Conservation (phyloP, 108 stramenopile genomes). For the Skeletonema tropicum region DNA sequence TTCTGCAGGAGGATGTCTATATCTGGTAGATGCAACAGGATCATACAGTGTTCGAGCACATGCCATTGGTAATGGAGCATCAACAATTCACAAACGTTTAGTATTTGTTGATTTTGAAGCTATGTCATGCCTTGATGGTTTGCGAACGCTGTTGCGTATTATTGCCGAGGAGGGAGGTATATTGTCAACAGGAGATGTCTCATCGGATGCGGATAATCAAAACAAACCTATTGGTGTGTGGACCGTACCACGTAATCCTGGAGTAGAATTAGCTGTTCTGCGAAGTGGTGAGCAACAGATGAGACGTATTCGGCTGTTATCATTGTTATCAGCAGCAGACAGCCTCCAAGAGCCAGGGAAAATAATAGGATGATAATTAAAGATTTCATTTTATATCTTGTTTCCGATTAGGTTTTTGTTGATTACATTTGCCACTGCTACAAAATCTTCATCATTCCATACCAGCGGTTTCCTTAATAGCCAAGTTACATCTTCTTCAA, state of each 20-base stretch:
- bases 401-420: slow-evolving; percentile 21
- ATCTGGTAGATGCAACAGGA: slow-evolving; percentile 76
- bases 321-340: slow-evolving; percentile 13
- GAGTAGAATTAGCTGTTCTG: slow-evolving; percentile 47
- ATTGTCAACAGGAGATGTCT: background rate
- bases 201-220: background rate
- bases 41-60: slow-evolving; percentile 66
- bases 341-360: background rate
- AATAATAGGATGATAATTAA: background rate
- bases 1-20: slow-evolving; percentile 23
- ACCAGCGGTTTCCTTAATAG: slow-evolving; percentile 13
- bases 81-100: slow-evolving; percentile 32
- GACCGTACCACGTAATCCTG: slow-evolving; percentile 27
- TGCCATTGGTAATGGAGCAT: slow-evolving; percentile 65
- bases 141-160: slow-evolving; percentile 28
- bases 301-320: slow-evolving; percentile 43
- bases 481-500: slow-evolving; percentile 36
- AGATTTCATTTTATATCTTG: slow-evolving; percentile 2
- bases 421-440: slow-evolving; percentile 18
- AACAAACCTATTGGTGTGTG: background rate
- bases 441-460: slow-evolving; percentile 26
- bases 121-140: slow-evolving; percentile 33
- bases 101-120: slow-evolving; percentile 34
- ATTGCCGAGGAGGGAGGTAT: slow-evolving; percentile 28
- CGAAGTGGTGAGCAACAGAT: slow-evolving; percentile 30